Percentiles rank a stretch among this genome's conserved stretches.
Conservation (phyloP, 768 basidiomycete species). For the Rhizopogon roseolus region DNA sequence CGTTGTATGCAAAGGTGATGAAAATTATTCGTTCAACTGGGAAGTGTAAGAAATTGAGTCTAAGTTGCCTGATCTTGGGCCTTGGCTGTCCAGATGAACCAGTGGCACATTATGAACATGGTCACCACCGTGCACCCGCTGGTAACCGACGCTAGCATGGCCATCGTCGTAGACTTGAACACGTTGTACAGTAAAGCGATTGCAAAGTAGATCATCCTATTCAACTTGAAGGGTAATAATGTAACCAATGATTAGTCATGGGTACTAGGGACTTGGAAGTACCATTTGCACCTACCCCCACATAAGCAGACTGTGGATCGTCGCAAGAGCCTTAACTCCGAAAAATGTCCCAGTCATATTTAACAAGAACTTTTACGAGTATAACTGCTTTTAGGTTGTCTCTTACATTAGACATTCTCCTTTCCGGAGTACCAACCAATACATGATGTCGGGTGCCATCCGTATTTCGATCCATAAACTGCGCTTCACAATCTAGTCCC, state of each 20-base stretch:
- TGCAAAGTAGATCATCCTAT: too few species aligned
- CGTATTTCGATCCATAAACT: too few species aligned
- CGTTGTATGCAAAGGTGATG: too few species aligned
- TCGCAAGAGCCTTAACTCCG: conserved; percentile 25
- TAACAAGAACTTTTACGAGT: conserved; percentile 18
- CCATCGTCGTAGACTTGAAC: conserved; percentile 11
- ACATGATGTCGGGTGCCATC: too few species aligned
- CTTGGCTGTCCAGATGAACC: not conserved
- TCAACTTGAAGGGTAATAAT: too few species aligned
- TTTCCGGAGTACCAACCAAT: too few species aligned
- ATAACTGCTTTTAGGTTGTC: not conserved
- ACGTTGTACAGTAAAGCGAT: conserved; percentile 18
- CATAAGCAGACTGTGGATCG: conserved; percentile 28
- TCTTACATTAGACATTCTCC: too few species aligned
- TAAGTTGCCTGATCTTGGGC: not conserved
- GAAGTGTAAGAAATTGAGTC: too few species aligned
- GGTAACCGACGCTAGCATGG: conserved; percentile 10
- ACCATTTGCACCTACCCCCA: conserved; percentile 19
- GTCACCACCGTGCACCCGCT: conserved; percentile 10
- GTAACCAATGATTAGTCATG: too few species aligned
- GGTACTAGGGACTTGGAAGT: not conserved
- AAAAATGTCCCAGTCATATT: conserved; percentile 7
- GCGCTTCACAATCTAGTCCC: too few species aligned
- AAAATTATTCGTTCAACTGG: too few species aligned
- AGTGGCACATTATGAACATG: conserved; percentile 20